Conservation (phyloP, 768 basidiomycete genomes). For the Naganishia vaughanmartiniae region DNA sequence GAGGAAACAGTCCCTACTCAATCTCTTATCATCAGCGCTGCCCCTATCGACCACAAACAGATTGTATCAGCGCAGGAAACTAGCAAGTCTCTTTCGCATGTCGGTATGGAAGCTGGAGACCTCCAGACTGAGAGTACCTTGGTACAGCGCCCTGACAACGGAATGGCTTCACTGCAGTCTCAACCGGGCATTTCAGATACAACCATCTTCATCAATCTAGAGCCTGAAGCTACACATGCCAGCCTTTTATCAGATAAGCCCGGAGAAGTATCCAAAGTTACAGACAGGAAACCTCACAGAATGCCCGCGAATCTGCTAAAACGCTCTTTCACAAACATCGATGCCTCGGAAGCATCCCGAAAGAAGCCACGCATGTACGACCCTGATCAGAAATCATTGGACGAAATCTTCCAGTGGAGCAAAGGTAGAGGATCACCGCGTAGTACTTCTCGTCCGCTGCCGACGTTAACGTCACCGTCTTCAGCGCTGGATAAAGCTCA, state of each 20-base stretch:
- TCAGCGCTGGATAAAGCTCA: background rate
- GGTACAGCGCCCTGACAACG: background rate
- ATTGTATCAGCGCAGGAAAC: background rate
- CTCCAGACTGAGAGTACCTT: background rate
- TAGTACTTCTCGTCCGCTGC: background rate
- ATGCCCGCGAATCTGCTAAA: background rate
- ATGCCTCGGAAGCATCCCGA: background rate
- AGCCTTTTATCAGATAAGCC: background rate
- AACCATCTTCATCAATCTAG: background rate
- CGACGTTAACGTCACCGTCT: background rate
- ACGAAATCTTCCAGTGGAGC: background rate
- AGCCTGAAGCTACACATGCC: background rate
- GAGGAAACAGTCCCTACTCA: background rate
- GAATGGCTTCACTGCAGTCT: background rate
- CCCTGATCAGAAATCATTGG: background rate
- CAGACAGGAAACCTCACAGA: background rate
- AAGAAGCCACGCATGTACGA: background rate
- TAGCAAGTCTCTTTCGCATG: background rate
- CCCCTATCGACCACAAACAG: background rate
- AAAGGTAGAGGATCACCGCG: background rate
- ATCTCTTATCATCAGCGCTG: background rate
- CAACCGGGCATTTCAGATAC: background rate
- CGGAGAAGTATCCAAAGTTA: background rate
- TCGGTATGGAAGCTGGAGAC: background rate
- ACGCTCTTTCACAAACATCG: background rate